phyloP scores from a whole-genome alignment of 768 basidiomycete genomes.

The Tephrocybe rancida region DNA sequence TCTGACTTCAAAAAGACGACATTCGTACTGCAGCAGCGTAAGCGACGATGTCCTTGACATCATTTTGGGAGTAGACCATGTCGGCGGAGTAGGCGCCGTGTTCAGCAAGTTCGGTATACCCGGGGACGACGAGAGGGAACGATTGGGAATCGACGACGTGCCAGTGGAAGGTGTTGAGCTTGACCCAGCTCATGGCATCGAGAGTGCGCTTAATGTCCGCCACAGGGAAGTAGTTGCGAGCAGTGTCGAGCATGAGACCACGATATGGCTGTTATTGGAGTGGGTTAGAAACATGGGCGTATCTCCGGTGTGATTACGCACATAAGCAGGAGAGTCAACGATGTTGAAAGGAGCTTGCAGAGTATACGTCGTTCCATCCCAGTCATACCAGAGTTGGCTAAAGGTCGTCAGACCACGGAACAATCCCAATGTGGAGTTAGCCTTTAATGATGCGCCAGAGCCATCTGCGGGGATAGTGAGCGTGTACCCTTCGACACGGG shows the following conservation, averaged over 20 bases:
- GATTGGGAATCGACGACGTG: constrained; percentile 83
- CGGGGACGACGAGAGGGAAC: constrained; percentile 71
- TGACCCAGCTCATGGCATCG: constrained; percentile 80
- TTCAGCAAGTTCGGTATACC: constrained; percentile 58
- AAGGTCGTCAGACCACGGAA: constrained; percentile 79
- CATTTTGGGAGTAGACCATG: constrained; percentile 52
- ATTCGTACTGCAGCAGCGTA: constrained; percentile 72
- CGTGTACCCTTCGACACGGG: constrained; percentile 63
- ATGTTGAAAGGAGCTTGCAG: constrained; percentile 60
- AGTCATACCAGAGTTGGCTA: constrained; percentile 66
- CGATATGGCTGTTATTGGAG: constrained; percentile 59
- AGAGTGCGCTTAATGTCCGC: constrained; percentile 67
- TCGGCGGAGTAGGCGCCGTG: constrained; percentile 68
- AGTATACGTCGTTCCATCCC: constrained; percentile 53
- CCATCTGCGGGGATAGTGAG: constrained; percentile 62
- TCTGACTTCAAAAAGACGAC: background rate
- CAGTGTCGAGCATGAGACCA: constrained; percentile 80
- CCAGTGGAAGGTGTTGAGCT: constrained; percentile 86
- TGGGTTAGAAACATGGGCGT: background rate
- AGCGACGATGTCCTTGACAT: constrained; percentile 60
- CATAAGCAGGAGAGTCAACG: constrained; percentile 65
- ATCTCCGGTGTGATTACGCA: constrained; percentile 33
- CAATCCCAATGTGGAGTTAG: constrained; percentile 69
- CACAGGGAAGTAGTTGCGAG: constrained; percentile 73
- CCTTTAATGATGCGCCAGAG: constrained; percentile 51